Evolutionary conservation across 331 rosid species (phyloP).

Genomic region (Quercus lobata): DNA sequence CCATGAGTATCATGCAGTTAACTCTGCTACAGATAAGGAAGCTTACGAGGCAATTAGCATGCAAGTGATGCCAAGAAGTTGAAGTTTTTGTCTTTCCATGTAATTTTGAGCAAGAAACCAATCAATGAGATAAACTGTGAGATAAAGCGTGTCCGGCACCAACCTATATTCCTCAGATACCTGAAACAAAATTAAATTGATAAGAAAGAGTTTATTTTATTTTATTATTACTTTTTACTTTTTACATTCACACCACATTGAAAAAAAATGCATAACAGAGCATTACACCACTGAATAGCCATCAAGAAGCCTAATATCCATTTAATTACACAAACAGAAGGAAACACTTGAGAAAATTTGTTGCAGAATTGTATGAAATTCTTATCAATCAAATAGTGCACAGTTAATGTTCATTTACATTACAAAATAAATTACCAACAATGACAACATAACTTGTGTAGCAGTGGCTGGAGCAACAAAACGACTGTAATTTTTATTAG

Average conservation of each 20-base stretch:
- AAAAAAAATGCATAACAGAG: background rate
- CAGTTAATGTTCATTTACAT: background rate
- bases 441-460: background rate
- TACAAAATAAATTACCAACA: background rate
- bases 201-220: background rate
- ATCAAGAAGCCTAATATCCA: background rate
- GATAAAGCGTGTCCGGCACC: constrained; percentile 79
- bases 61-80: constrained; percentile 93
- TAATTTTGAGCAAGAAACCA: constrained; percentile 73
- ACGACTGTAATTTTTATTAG: background rate
- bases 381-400: background rate
- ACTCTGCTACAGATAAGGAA: constrained; percentile 5
- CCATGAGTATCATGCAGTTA: background rate
- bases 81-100: constrained; percentile 77
- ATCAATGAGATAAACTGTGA: constrained; percentile 76
- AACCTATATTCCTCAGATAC: constrained; percentile 82
- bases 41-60: constrained; percentile 95
- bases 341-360: background rate
- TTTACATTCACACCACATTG: background rate
- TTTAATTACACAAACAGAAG: background rate
- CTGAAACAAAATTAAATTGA: constrained; percentile 36
- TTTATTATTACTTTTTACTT: too few relatives aligned
- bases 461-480: background rate
- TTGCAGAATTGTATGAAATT: background rate
- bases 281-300: background rate